Percentiles rank a stretch among this genome's conserved stretches.
These are phyloP conservation scores for Ustilago lituana DNA, from an alignment of 1,284 basidiomycete genomes.

Conservation along the genomic window DNA sequence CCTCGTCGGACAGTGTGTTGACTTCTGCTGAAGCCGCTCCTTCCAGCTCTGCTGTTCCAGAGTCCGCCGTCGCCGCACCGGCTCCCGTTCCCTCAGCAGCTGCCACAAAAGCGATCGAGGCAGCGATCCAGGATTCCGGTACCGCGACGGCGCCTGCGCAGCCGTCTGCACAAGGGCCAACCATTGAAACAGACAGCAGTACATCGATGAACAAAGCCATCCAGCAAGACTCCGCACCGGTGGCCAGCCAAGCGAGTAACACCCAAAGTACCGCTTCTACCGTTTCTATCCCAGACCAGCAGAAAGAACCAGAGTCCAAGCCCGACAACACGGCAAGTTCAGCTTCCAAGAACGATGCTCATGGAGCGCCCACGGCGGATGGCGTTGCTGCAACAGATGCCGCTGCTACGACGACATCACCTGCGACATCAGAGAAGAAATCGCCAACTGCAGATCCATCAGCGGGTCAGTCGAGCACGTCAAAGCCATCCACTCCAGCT, in stretches of 20 bases:
- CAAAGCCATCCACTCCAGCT: constrained; percentile 24
- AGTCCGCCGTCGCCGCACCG: no score
- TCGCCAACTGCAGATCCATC: background rate
- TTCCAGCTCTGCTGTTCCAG: no score
- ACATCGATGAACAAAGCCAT: background rate
- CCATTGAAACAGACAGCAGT: no score
- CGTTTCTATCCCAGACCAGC: background rate
- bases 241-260: background rate
- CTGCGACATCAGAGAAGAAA: constrained; percentile 26
- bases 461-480: background rate
- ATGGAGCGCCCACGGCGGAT: background rate
- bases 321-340: background rate
- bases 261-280: background rate
- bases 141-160: no score
- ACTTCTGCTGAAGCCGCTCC: no score
- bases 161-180: no score
- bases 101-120: no score
- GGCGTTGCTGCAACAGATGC: background rate
- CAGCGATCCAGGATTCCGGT: no score
- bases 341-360: background rate
- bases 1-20: no score
- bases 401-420: background rate
- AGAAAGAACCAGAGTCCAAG: background rate
- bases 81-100: no score
- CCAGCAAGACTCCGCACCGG: background rate